These are phyloP conservation scores for Fraxinus platypoda DNA, from an alignment of 305 asterid genomes.

Conservation along the genomic window DNA sequence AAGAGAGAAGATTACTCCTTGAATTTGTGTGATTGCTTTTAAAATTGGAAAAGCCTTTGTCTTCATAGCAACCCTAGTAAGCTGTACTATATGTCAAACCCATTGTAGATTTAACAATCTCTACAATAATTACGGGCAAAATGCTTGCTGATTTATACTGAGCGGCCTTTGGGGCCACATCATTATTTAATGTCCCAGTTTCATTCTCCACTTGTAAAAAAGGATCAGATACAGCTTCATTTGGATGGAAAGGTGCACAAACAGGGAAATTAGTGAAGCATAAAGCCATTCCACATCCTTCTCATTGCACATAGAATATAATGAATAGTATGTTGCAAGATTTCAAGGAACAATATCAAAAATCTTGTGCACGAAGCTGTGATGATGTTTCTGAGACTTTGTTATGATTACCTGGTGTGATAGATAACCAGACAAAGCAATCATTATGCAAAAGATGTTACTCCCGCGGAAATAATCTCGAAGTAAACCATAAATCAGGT, in stretches of 20 bases:
- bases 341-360: slow-evolving; percentile 23
- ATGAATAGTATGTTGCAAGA: not conserved
- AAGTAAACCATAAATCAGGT: slow-evolving; percentile 61
- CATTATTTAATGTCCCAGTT: slow-evolving; percentile 31
- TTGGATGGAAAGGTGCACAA: slow-evolving; percentile 35
- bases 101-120: slow-evolving; percentile 17
- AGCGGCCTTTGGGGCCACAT: slow-evolving; percentile 46
- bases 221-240: slow-evolving; percentile 67
- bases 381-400: slow-evolving; percentile 48
- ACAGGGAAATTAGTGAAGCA: slow-evolving; percentile 5
- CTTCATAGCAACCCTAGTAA: slow-evolving; percentile 21
- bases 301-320: not conserved
- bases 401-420: slow-evolving; percentile 50
- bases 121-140: slow-evolving; percentile 21
- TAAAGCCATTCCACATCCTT: slow-evolving; percentile 3
- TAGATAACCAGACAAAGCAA: slow-evolving; percentile 68
- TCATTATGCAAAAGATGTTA: slow-evolving; percentile 65
- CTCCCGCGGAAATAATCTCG: slow-evolving; percentile 72
- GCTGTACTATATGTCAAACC: slow-evolving; percentile 23
- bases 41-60: slow-evolving; percentile 33
- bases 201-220: slow-evolving; percentile 55
- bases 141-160: slow-evolving; percentile 48
- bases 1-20: slow-evolving; percentile 22
- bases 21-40: slow-evolving; percentile 27
- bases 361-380: slow-evolving; percentile 46